Evolutionary conservation across 306 rosid species (phyloP).

Genomic region (Vachellia collinsii): DNA sequence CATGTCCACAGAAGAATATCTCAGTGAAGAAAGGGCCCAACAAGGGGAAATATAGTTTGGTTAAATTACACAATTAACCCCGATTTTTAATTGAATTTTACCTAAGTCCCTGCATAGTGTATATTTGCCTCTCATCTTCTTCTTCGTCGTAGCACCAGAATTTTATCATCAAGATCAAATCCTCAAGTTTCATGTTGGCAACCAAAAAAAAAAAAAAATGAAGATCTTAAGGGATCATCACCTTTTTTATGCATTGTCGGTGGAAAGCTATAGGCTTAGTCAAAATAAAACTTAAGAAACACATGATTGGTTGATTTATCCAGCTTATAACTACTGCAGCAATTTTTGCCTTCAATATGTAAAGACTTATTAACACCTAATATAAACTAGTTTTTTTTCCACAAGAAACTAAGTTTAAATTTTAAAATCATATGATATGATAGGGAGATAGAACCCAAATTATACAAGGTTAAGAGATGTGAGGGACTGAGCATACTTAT

Average conservation of each 20-base stretch:
- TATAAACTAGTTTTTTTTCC: no score
- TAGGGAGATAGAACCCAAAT: background rate
- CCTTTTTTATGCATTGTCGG: no score
- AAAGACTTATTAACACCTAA: no score
- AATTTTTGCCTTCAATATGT: no score
- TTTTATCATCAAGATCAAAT: no score
- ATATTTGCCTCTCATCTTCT: background rate
- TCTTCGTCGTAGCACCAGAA: no score
- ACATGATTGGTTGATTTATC: no score
- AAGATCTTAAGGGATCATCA: no score
- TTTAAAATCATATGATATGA: background rate
- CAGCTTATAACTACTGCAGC: no score
- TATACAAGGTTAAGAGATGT: background rate
- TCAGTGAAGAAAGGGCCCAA: background rate
- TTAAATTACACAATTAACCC: background rate
- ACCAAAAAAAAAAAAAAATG: no score
- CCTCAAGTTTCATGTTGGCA: background rate
- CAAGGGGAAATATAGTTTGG: background rate
- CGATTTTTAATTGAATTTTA: background rate
- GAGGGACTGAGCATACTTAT: background rate
- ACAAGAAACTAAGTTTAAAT: background rate
- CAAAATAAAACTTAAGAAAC: no score
- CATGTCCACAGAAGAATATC: background rate
- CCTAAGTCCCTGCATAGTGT: background rate
- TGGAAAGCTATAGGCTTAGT: no score